These are phyloP conservation scores for Phaeoacremonium minimum DNA, from an alignment of 2,329 filamentous ascomycete species.

Conservation along the genomic window DNA sequence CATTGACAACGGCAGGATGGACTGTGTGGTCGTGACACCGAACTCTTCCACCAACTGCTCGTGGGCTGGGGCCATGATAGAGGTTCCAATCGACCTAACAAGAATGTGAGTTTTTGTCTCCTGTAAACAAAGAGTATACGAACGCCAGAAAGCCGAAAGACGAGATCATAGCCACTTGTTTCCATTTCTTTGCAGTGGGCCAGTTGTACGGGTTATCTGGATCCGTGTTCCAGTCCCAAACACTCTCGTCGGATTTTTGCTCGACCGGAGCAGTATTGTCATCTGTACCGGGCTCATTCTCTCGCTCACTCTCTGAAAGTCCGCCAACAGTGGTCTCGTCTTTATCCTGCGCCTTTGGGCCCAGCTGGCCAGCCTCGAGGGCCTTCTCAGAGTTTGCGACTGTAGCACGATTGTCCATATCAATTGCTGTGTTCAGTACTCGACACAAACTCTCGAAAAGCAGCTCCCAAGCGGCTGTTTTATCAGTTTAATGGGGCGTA, in stretches of 20 bases:
- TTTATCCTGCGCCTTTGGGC: neutral
- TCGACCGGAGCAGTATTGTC: neutral
- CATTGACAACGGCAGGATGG: constrained; percentile 54
- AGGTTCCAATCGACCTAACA: constrained; percentile 45
- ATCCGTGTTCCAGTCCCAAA: constrained; percentile 29
- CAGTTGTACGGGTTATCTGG: constrained; percentile 48
- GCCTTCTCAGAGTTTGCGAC: neutral
- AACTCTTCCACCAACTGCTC: constrained; percentile 47
- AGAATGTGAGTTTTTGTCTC: neutral
- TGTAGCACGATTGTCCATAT: too few relatives aligned
- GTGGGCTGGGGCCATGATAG: constrained; percentile 46
- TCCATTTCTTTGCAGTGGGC: constrained; percentile 32
- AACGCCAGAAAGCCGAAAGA: constrained; percentile 36
- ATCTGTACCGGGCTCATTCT: neutral
- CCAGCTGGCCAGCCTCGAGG: neutral
- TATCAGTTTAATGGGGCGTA: too few relatives aligned
- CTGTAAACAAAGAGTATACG: neutral
- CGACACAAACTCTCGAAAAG: too few relatives aligned
- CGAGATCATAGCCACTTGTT: constrained; percentile 31
- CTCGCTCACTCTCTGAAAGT: neutral
- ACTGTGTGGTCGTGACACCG: constrained; percentile 45
- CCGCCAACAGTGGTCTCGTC: neutral
- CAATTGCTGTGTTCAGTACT: too few relatives aligned
- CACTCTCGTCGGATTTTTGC: neutral
- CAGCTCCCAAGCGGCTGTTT: too few relatives aligned